Conservation (phyloP, 768 basidiomycete species). For the Leucocoprinus sp. region DNA sequence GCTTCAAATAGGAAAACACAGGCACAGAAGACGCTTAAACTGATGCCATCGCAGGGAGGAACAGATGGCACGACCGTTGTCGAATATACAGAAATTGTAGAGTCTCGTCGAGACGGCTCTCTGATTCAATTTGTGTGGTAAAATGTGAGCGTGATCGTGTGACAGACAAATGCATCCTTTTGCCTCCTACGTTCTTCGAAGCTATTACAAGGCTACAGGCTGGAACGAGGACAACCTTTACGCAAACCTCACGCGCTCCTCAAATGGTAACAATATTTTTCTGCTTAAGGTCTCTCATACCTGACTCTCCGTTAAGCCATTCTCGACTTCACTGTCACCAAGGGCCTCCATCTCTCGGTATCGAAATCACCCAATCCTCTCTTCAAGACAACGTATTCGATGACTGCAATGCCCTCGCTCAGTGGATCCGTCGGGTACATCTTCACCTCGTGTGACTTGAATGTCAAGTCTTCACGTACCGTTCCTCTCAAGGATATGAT, state of each 20-base stretch:
- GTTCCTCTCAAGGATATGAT: constrained; percentile 84
- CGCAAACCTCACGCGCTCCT: constrained; percentile 82
- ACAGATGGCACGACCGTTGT: neutral
- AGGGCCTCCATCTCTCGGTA: constrained; percentile 68
- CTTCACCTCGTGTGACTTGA: constrained; percentile 80
- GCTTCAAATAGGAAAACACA: neutral
- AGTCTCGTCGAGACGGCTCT: neutral
- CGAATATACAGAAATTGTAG: constrained; percentile 3
- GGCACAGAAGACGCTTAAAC: neutral
- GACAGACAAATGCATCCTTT: constrained; percentile 65
- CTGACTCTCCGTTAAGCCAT: constrained; percentile 50
- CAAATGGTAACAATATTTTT: too few species aligned
- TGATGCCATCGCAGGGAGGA: neutral
- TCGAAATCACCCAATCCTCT: constrained; percentile 85
- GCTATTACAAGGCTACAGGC: constrained; percentile 86
- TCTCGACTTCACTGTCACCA: constrained; percentile 85
- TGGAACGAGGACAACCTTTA: constrained; percentile 98
- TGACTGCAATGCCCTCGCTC: constrained; percentile 88
- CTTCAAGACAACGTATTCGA: constrained; percentile 86
- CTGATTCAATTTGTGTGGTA: constrained; percentile 1
- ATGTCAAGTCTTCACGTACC: constrained; percentile 58
- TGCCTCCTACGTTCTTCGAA: constrained; percentile 79
- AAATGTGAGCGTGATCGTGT: neutral
- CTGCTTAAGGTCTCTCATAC: too few species aligned
- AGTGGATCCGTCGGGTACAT: constrained; percentile 92